Conservation (phyloP, 306 rosid species). For the Adenanthera pavonina region DNA sequence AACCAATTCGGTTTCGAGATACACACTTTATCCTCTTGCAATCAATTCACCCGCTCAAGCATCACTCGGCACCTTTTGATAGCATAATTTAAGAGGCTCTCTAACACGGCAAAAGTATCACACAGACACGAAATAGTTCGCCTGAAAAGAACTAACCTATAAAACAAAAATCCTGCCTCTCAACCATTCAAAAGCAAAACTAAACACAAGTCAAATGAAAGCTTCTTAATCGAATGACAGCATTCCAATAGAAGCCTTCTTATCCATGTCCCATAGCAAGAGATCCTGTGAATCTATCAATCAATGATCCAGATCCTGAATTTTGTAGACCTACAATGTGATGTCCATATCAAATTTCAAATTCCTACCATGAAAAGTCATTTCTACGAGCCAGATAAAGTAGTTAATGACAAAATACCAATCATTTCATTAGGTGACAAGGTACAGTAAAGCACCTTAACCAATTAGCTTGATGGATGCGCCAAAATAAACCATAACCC, state of each 20-base stretch:
- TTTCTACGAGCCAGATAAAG: background rate
- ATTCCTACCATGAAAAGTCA: conserved; percentile 27
- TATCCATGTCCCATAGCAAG: conserved; percentile 10
- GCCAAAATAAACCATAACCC: conserved; percentile 31
- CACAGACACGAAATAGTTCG: conserved; percentile 31
- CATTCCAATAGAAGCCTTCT: conserved; percentile 25
- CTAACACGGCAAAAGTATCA: background rate
- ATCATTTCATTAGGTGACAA: conserved; percentile 17
- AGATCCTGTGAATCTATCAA: conserved; percentile 27
- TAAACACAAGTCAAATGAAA: conserved; percentile 24
- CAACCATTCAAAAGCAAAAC: conserved; percentile 8
- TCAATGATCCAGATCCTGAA: conserved; percentile 10
- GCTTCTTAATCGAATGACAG: conserved; percentile 16
- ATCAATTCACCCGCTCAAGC: background rate
- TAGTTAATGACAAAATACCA: conserved; percentile 10
- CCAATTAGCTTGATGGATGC: conserved; percentile 23
- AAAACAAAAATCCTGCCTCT: conserved; percentile 4
- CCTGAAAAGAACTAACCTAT: background rate
- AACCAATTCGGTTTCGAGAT: background rate
- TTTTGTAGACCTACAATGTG: conserved; percentile 14
- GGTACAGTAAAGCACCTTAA: conserved; percentile 5
- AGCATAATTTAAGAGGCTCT: background rate
- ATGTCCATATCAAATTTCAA: conserved; percentile 27
- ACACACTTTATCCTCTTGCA: conserved; percentile 4
- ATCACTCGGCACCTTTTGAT: conserved; percentile 22